phyloP scores from a whole-genome alignment of 805 yeast genomes.

The Metschnikowia hibisci region DNA sequence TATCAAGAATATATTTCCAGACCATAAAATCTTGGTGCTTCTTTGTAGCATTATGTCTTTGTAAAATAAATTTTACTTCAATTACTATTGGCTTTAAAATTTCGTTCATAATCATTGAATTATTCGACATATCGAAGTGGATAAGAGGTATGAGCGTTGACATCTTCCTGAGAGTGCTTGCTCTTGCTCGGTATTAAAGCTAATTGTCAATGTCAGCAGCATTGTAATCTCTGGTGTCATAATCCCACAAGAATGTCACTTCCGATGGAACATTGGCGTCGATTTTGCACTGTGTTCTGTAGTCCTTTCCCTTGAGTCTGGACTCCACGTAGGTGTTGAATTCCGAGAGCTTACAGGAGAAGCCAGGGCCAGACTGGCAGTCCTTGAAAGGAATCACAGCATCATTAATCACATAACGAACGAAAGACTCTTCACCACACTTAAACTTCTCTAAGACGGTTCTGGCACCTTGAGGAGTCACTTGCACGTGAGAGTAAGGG shows the following conservation, averaged over 20 bases:
- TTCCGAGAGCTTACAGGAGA: conserved; percentile 37
- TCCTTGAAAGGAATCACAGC: conserved; percentile 35
- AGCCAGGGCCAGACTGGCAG: conserved; percentile 41
- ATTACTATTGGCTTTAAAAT: too few species aligned
- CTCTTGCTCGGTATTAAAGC: too few species aligned
- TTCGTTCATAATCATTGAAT: too few species aligned
- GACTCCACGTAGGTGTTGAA: conserved; percentile 27
- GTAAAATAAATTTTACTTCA: too few species aligned
- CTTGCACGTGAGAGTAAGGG: conserved; percentile 40
- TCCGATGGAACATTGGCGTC: conserved; percentile 20
- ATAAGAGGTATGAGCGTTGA: too few species aligned
- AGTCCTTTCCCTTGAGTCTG: conserved; percentile 27
- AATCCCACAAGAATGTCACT: conserved; percentile 44
- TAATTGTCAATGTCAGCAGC: conserved; percentile 19
- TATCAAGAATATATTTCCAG: too few species aligned
- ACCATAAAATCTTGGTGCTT: too few species aligned
- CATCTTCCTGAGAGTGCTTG: too few species aligned
- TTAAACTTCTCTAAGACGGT: conserved; percentile 34
- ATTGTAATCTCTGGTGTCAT: conserved; percentile 20
- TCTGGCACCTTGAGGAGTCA: conserved; percentile 42
- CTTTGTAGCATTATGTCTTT: too few species aligned
- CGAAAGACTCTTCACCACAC: conserved; percentile 29
- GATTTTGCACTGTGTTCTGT: conserved; percentile 26
- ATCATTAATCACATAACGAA: conserved; percentile 38
- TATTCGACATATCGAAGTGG: too few species aligned